Percentiles rank a stretch among this genome's conserved stretches.
Evolutionary conservation across 768 basidiomycete species (phyloP).

Genomic region (Chalciporus pseudorubinellus): DNA sequence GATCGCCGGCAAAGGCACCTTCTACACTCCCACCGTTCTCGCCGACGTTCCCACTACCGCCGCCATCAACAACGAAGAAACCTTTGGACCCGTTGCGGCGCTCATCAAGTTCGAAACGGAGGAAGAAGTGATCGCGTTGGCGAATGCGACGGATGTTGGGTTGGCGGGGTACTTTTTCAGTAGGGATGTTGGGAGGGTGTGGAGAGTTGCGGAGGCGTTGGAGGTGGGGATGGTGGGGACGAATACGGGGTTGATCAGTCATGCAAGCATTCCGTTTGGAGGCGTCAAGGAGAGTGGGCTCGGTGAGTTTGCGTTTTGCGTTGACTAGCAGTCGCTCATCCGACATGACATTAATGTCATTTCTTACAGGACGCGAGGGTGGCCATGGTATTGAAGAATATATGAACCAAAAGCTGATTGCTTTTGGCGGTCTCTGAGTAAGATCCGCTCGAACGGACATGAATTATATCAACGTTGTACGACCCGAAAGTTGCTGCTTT

Average conservation of each 20-base stretch:
- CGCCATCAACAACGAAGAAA: constrained; percentile 77
- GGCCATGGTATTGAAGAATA: constrained; percentile 90
- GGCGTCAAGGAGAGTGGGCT: constrained; percentile 89
- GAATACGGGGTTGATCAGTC: constrained; percentile 78
- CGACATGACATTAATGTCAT: too few species aligned
- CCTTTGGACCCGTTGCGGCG: constrained; percentile 90
- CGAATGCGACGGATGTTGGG: constrained; percentile 81
- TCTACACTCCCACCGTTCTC: constrained; percentile 88
- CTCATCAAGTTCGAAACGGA: constrained; percentile 91
- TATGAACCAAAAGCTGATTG: constrained; percentile 76
- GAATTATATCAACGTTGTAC: constrained; percentile 2
- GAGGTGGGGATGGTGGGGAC: constrained; percentile 93
- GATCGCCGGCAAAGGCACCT: constrained; percentile 54
- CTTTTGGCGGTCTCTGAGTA: constrained; percentile 65
- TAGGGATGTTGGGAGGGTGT: constrained; percentile 81
- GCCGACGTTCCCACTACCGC: constrained; percentile 75
- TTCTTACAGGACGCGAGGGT: constrained; percentile 68
- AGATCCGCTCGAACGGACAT: background rate
- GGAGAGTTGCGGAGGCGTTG: constrained; percentile 91
- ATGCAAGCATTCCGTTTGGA: constrained; percentile 83
- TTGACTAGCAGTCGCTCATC: too few species aligned
- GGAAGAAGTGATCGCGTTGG: constrained; percentile 83
- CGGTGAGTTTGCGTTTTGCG: constrained; percentile 30
- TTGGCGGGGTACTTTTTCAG: constrained; percentile 95
- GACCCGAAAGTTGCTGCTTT: background rate